These are phyloP conservation scores for Epichloe sp. DNA, from an alignment of 2,329 filamentous ascomycete genomes.

Conservation along the genomic window DNA sequence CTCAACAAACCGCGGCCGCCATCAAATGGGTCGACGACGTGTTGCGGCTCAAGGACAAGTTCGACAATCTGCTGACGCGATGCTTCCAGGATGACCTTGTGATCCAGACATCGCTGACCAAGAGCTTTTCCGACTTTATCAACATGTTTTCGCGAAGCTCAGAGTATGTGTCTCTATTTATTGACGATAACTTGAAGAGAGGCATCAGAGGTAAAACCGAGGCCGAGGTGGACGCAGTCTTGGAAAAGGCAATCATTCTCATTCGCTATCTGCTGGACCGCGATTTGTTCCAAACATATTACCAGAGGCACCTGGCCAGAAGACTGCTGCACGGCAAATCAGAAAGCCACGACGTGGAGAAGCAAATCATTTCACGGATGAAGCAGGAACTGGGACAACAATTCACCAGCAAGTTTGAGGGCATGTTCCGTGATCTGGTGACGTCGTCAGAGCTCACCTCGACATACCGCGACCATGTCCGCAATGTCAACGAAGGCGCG, in stretches of 20 bases:
- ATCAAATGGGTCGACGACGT: slow-evolving; percentile 95
- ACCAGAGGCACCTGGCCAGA: slow-evolving; percentile 90
- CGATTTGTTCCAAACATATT: slow-evolving; percentile 92
- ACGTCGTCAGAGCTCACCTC: slow-evolving; percentile 72
- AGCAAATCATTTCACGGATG: slow-evolving; percentile 92
- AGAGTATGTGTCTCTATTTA: slow-evolving; percentile 90
- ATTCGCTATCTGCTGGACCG: slow-evolving; percentile 83
- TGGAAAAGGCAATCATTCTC: slow-evolving; percentile 82
- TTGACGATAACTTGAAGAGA: slow-evolving; percentile 91
- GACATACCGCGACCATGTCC: slow-evolving; percentile 59
- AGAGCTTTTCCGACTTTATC: slow-evolving; percentile 86
- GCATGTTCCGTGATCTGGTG: slow-evolving; percentile 95
- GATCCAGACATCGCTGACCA: slow-evolving; percentile 69
- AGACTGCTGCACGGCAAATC: slow-evolving; percentile 80
- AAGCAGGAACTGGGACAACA: slow-evolving; percentile 91
- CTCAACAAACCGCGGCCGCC: slow-evolving; percentile 73
- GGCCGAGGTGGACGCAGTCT: slow-evolving; percentile 64
- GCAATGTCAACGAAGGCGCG: slow-evolving; percentile 32
- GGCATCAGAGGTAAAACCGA: slow-evolving; percentile 90
- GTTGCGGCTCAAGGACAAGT: slow-evolving; percentile 73
- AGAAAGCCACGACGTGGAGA: slow-evolving; percentile 82
- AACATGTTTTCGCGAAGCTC: slow-evolving; percentile 76
- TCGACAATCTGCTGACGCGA: slow-evolving; percentile 61
- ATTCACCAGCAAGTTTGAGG: slow-evolving; percentile 85
- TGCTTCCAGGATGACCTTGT: slow-evolving; percentile 66